phyloP scores from a whole-genome alignment of 176 grass and related monocot genomes.

The Oryza meyeriana region DNA sequence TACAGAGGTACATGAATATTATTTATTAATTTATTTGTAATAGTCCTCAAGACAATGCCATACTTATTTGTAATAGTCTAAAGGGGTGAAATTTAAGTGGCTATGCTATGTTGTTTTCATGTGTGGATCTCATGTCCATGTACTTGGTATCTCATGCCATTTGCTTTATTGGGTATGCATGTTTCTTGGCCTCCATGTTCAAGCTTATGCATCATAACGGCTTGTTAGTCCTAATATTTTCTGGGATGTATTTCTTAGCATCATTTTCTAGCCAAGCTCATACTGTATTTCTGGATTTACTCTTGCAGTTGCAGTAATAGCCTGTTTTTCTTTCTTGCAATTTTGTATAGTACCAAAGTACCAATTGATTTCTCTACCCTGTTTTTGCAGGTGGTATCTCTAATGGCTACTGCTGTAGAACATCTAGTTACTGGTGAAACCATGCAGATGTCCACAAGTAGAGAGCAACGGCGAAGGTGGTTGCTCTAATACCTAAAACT shows the following conservation, averaged over 20 bases:
- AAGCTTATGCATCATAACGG: background rate
- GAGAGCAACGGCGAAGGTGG: slow-evolving; percentile 72
- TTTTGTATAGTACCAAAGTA: background rate
- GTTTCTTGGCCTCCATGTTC: background rate
- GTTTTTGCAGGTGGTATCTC: slow-evolving; percentile 72
- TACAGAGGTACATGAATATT: slow-evolving; percentile 59
- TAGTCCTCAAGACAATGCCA: background rate
- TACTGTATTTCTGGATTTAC: slow-evolving; percentile 15
- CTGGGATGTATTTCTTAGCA: background rate
- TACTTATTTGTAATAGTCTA: background rate
- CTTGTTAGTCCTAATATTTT: background rate
- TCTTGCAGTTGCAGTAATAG: background rate
- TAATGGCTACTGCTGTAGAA: slow-evolving; percentile 84
- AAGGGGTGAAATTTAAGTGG: background rate
- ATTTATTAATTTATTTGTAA: slow-evolving; percentile 18
- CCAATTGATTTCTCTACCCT: slow-evolving; percentile 18
- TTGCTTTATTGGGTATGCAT: background rate
- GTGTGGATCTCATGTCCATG: background rate
- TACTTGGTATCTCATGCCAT: slow-evolving; percentile 11
- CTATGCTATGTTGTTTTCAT: slow-evolving; percentile 1
- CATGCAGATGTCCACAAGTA: slow-evolving; percentile 87
- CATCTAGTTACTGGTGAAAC: slow-evolving; percentile 98
- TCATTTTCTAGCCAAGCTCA: background rate
- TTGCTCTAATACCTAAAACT: slow-evolving; percentile 3
- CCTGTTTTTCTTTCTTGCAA: slow-evolving; percentile 12